Evolutionary conservation across 805 yeast genomes (phyloP).

Genomic region (Candida ortonii): DNA sequence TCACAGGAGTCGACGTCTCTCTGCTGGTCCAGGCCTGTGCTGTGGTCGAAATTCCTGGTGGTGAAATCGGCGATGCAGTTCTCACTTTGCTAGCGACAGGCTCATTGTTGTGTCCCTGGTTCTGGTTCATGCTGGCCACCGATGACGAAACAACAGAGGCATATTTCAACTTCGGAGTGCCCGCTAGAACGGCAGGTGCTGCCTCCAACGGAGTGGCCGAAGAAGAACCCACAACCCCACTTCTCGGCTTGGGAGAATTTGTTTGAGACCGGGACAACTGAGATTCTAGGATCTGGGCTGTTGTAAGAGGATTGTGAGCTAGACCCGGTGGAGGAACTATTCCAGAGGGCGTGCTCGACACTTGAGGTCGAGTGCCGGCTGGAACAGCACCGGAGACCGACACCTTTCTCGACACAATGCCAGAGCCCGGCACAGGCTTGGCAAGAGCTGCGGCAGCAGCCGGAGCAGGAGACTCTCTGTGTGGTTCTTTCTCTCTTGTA

Average conservation of each 20-base stretch:
- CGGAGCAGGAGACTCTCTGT: constrained; percentile 1
- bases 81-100: constrained; percentile 10
- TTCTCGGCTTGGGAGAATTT: constrained; percentile 18
- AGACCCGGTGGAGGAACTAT: constrained; percentile 11
- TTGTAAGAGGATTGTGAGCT: too few relatives aligned
- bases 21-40: too few relatives aligned
- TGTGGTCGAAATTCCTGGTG: constrained; percentile 7
- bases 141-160: constrained; percentile 27
- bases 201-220: constrained; percentile 14
- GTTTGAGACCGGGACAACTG: constrained; percentile 16
- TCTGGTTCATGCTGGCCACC: constrained; percentile 5
- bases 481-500: constrained; percentile 1
- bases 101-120: constrained; percentile 2
- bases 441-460: constrained; percentile 2
- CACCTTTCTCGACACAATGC: constrained; percentile 15
- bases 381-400: constrained; percentile 8
- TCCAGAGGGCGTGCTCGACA: constrained; percentile 13
- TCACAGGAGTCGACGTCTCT: constrained; percentile 19
- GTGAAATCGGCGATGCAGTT: constrained; percentile 10
- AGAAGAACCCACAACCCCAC: constrained; percentile 14
- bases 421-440: constrained; percentile 14
- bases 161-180: constrained; percentile 40
- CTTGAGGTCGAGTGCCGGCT: constrained; percentile 12
- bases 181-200: constrained; percentile 30
- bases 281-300: constrained; percentile 12